Percentiles rank a stretch among this genome's conserved stretches.
These are phyloP conservation scores for Antrodiella citrinella DNA, from an alignment of 768 basidiomycete genomes.

Conservation along the genomic window DNA sequence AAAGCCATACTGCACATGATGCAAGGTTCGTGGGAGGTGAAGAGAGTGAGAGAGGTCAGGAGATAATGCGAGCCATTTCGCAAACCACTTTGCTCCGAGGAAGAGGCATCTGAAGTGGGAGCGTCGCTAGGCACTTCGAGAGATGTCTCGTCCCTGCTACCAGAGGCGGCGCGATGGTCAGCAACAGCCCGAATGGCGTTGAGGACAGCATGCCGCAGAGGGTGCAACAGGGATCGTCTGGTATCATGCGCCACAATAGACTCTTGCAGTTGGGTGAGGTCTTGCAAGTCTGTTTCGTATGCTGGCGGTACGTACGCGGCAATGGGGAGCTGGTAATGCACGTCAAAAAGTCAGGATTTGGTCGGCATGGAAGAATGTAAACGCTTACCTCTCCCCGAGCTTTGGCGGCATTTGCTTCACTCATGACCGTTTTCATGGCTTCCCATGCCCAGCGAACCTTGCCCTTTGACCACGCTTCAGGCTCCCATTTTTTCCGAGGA, in stretches of 20 bases:
- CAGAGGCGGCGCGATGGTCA: constrained; percentile 35
- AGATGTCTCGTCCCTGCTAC: background rate
- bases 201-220: constrained; percentile 79
- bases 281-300: constrained; percentile 26
- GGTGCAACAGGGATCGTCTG: constrained; percentile 57
- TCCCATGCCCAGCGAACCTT: constrained; percentile 69
- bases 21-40: constrained; percentile 94
- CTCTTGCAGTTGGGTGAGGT: constrained; percentile 11
- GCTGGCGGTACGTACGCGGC: constrained; percentile 62
- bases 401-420: constrained; percentile 39
- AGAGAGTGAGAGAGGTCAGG: constrained; percentile 74
- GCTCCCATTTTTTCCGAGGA: constrained; percentile 60
- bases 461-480: constrained; percentile 56
- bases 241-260: constrained; percentile 62
- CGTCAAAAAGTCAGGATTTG: background rate
- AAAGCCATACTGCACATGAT: constrained; percentile 98
- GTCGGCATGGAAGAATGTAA: background rate
- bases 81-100: background rate
- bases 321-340: constrained; percentile 53
- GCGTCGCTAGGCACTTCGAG: constrained; percentile 8
- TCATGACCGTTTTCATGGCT: constrained; percentile 48
- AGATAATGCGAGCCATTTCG: constrained; percentile 78
- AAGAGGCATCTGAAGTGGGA: background rate
- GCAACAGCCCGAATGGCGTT: constrained; percentile 66
- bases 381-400: constrained; percentile 50